Conservation (phyloP, 371 early-diverging fungal genomes). For the Mortierella sp. region DNA sequence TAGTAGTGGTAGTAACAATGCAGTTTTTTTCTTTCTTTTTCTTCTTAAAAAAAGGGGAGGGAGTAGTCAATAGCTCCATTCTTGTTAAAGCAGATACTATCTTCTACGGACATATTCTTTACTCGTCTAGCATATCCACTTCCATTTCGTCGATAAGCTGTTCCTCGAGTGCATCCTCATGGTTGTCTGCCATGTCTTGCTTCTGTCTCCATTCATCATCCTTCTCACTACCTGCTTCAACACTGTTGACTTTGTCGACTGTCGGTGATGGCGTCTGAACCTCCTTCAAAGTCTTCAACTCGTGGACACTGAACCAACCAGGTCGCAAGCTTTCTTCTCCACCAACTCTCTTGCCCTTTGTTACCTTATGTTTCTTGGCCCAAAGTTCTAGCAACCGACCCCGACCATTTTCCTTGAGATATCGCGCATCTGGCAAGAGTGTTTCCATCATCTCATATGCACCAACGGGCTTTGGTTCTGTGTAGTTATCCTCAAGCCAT, state of each 20-base stretch:
- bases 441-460: conserved; percentile 75
- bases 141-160: too few relatives aligned
- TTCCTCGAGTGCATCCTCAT: too few relatives aligned
- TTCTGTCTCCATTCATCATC: too few relatives aligned
- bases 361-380: conserved; percentile 60
- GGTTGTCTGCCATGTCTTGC: too few relatives aligned
- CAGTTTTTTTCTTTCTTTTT: too few relatives aligned
- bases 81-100: too few relatives aligned
- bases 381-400: conserved; percentile 67
- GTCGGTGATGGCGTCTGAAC: not conserved
- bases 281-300: conserved; percentile 49
- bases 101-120: too few relatives aligned
- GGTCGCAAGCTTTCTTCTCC: conserved; percentile 54
- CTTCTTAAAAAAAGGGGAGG: too few relatives aligned
- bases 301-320: conserved; percentile 71
- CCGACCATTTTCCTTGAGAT: conserved; percentile 53
- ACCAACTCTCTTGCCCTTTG: not conserved
- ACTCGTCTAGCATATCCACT: too few relatives aligned
- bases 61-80: too few relatives aligned
- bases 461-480: conserved; percentile 66
- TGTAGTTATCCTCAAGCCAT: conserved; percentile 67
- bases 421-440: conserved; percentile 64
- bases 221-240: too few relatives aligned
- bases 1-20: too few relatives aligned
- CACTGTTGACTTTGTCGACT: not conserved